These are phyloP conservation scores for Sclerotiophoma versabilis DNA, from an alignment of 2,329 filamentous ascomycete genomes.

Conservation along the genomic window DNA sequence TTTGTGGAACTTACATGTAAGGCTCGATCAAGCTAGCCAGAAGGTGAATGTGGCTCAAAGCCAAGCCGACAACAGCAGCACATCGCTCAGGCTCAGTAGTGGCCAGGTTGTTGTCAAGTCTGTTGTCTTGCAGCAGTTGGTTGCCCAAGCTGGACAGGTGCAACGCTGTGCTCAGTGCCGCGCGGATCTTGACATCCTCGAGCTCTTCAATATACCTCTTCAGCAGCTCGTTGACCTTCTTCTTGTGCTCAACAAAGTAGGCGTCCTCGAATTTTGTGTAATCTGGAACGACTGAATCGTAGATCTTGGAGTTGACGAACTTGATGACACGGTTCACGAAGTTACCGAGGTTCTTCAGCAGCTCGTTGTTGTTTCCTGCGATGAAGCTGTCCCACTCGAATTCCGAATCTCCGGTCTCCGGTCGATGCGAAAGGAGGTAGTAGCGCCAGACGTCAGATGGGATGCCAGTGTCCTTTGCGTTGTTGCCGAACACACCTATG, in stretches of 20 bases:
- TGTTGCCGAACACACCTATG: constrained; percentile 90
- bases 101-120: constrained; percentile 68
- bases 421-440: constrained; percentile 84
- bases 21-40: constrained; percentile 80
- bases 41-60: constrained; percentile 82
- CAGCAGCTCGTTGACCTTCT: constrained; percentile 71
- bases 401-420: constrained; percentile 85
- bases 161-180: constrained; percentile 70
- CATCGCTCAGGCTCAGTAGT: constrained; percentile 65
- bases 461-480: constrained; percentile 84
- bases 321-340: constrained; percentile 68
- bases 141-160: constrained; percentile 70
- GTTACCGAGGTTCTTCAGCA: constrained; percentile 76
- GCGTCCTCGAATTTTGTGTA: constrained; percentile 62
- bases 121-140: constrained; percentile 63
- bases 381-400: constrained; percentile 91
- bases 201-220: constrained; percentile 71
- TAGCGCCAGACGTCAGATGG: constrained; percentile 91
- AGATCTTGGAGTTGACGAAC: constrained; percentile 74
- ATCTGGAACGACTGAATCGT: constrained; percentile 73
- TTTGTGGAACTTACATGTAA: constrained; percentile 66
- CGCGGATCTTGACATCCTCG: constrained; percentile 74
- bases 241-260: constrained; percentile 56
- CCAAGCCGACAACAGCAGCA: constrained; percentile 74
- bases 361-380: constrained; percentile 84